Evolutionary conservation across 2,329 filamentous ascomycete genomes (phyloP), one percentile per base, ranked within the genome.

Genomic region (Zymoseptoria pseudotritici): DNA sequence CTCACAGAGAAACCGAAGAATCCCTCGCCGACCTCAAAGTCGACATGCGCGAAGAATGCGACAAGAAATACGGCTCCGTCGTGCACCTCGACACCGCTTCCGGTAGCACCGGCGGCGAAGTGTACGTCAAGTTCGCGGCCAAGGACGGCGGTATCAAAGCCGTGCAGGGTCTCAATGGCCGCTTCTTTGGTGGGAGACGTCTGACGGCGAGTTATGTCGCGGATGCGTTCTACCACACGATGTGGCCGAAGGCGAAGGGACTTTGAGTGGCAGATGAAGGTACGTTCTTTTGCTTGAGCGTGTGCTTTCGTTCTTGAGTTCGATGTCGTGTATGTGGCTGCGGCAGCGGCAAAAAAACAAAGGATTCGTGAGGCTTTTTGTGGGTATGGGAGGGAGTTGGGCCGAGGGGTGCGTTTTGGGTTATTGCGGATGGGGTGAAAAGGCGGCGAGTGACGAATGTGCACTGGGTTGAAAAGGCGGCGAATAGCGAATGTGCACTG

Each of bases 81-180:
- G 91, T 97, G 75, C 94, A 99, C 85, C 95, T 97, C 77, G 71
- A 66, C 61, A 61, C 73, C 56, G 85, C 91, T 69, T 84, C 96
- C 77, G 93, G 97, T 80, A 86, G 89, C 67, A 95, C 96, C 78
- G 94, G 91, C 54, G 94, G 94, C 77, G 94, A 99, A 74, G 93
- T 99, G 70, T 99, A 96, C 77, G 86, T 99, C 75, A 99, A 99
- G 77, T 99, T 99, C 79, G 91, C 96, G 77, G 89, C 91, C 72
- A 90, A 97, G 64, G 86, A 92, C 75, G 93, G 93, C 69, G 93
- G 93, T 74, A 91, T 97, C 78, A 97, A 97, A 74, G 94, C 94
- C 70, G 95, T 97, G 78, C 95, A 96, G 76, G 94, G 94, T 72
- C 85, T 99, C 64, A 97, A 99, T 76, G 94, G 94, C 72, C 88